phyloP scores from a whole-genome alignment of 2,329 filamentous ascomycete species.

The Verticillium zaregamsianum region DNA sequence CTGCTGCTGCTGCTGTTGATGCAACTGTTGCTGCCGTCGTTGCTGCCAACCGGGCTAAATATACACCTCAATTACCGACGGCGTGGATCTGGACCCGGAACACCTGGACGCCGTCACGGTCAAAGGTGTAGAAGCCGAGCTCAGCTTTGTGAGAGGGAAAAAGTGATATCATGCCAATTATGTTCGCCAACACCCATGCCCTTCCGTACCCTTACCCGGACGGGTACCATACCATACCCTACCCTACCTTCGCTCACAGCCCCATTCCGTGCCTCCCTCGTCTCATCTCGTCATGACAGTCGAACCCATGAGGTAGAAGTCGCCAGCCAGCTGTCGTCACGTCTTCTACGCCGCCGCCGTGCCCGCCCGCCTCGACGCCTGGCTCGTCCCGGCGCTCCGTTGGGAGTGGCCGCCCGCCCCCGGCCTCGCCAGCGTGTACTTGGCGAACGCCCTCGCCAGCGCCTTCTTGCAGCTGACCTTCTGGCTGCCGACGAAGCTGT shows the following conservation, averaged over 20 bases:
- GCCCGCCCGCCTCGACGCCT: constrained; percentile 9
- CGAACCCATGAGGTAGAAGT: not conserved
- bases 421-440: constrained; percentile 68
- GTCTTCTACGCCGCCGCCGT: constrained; percentile 6
- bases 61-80: not conserved
- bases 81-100: not conserved
- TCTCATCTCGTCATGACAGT: not conserved
- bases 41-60: not conserved
- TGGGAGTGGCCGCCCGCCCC: constrained; percentile 23
- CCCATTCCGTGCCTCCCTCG: not conserved
- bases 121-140: not conserved
- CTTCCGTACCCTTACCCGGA: not conserved
- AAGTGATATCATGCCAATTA: not conserved
- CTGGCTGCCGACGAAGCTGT: constrained; percentile 92
- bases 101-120: not conserved
- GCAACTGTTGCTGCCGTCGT: not conserved
- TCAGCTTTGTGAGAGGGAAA: not conserved
- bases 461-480: constrained; percentile 98
- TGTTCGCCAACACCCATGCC: not conserved
- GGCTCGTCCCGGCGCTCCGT: constrained; percentile 15
- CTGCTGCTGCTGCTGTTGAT: not conserved
- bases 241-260: not conserved
- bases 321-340: not conserved
- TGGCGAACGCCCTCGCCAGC: constrained; percentile 88
- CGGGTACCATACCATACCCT: not conserved